Evolutionary conservation across 2,329 filamentous ascomycete genomes (phyloP).

Genomic region (Colletotrichum neosansevieriae): DNA sequence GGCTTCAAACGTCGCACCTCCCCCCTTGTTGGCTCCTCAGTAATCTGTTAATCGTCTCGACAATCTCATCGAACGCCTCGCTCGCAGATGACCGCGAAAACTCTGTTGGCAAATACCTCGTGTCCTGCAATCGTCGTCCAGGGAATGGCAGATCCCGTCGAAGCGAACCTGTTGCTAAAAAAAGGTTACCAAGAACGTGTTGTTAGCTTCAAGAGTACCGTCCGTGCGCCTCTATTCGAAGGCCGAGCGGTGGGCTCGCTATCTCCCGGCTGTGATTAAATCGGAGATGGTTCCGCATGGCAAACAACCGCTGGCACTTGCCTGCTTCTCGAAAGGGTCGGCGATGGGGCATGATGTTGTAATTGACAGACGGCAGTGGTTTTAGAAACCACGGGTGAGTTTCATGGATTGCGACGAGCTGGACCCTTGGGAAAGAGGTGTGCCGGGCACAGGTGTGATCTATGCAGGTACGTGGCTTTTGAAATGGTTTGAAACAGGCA

Average conservation of each 20-base stretch:
- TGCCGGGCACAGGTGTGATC: conserved; percentile 1
- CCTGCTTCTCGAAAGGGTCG: neutral
- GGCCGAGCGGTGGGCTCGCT: conserved; percentile 1
- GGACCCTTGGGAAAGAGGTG: neutral
- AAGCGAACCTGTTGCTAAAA: neutral
- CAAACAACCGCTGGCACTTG: conserved; percentile 6
- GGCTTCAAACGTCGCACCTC: neutral
- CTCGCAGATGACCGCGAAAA: conserved; percentile 8
- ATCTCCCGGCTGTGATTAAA: conserved; percentile 18
- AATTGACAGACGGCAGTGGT: conserved; percentile 9
- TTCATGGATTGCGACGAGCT: conserved; percentile 20
- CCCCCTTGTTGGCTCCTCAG: neutral
- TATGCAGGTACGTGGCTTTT: conserved; percentile 18
- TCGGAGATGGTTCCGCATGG: conserved; percentile 14
- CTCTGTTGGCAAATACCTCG: neutral
- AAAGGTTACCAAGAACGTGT: no score
- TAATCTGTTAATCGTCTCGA: neutral
- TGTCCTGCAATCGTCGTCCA: neutral
- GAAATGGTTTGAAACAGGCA: conserved; percentile 31
- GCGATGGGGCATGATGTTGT: neutral
- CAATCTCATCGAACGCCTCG: neutral
- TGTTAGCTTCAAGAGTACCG: neutral
- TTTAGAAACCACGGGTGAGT: conserved; percentile 11
- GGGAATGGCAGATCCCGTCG: conserved; percentile 2
- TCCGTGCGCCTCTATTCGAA: conserved; percentile 31